A percentile compares a stretch with the other conserved stretches of the same genome.
phyloP scores from a whole-genome alignment of 2,329 filamentous ascomycete genomes.

The Alternaria conjuncta region DNA sequence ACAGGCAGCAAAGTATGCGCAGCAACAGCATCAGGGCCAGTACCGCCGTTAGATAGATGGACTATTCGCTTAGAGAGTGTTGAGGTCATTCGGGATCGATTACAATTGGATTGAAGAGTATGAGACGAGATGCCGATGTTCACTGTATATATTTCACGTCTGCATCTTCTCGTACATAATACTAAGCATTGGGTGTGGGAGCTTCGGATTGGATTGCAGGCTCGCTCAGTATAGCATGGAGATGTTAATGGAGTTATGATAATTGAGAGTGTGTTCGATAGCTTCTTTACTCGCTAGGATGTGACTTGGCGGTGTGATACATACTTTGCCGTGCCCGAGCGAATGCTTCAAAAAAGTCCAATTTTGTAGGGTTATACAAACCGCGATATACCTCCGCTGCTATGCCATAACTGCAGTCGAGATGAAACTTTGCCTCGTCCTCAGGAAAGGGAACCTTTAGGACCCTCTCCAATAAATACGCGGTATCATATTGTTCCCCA shows the following conservation, averaged over 20 bases:
- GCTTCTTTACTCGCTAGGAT: too few relatives aligned
- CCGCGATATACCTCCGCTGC: too few relatives aligned
- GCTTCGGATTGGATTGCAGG: slow-evolving; percentile 1
- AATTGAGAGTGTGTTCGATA: background rate
- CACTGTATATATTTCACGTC: slow-evolving; percentile 7
- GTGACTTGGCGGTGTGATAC: too few relatives aligned
- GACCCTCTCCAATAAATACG: too few relatives aligned
- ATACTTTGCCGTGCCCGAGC: too few relatives aligned
- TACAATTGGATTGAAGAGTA: background rate
- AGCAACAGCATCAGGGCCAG: slow-evolving; percentile 11
- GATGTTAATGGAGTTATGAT: background rate
- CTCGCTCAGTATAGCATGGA: background rate
- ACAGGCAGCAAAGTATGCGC: slow-evolving; percentile 5
- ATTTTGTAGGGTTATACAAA: too few relatives aligned
- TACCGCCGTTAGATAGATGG: slow-evolving; percentile 4
- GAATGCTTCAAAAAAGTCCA: too few relatives aligned
- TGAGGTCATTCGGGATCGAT: background rate
- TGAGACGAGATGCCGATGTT: slow-evolving; percentile 5
- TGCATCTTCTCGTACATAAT: slow-evolving; percentile 8
- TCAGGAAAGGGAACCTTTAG: too few relatives aligned
- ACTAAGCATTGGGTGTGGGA: background rate
- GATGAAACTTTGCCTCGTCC: too few relatives aligned
- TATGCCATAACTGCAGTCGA: too few relatives aligned
- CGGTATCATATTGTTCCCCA: too few relatives aligned
- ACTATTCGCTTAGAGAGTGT: background rate